Evolutionary conservation across 179 eudicot genomes (phyloP).

Genomic region (Vitellaria paradoxa): DNA sequence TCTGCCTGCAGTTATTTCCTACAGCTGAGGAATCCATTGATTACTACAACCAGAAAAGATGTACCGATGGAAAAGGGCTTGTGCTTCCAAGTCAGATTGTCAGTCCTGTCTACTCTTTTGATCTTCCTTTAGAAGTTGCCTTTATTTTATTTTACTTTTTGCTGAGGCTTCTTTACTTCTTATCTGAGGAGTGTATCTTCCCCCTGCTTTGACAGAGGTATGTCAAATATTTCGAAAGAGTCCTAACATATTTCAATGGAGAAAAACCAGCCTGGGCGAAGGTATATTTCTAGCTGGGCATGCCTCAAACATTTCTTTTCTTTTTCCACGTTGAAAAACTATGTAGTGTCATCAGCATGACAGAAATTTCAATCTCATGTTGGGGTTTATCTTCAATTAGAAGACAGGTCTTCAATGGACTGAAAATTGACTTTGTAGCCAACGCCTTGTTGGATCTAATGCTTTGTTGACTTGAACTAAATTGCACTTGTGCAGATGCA

Average conservation of each 20-base stretch:
- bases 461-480: conserved; percentile 13
- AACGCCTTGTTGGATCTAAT: conserved; percentile 2
- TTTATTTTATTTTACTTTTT: background rate
- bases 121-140: background rate
- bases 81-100: conserved; percentile 99
- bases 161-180: conserved; percentile 13
- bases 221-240: conserved; percentile 91
- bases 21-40: conserved; percentile 97
- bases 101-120: conserved; percentile 29
- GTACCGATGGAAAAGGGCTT: conserved; percentile 91
- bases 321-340: background rate
- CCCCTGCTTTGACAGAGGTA: conserved; percentile 52
- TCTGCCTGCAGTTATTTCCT: conserved; percentile 75
- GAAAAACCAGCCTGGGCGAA: conserved; percentile 91
- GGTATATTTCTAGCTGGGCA: conserved; percentile 38
- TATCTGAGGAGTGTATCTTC: conserved; percentile 17
- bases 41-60: conserved; percentile 92
- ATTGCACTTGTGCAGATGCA: conserved; percentile 55
- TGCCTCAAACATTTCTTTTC: background rate
- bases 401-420: background rate
- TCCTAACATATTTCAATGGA: conserved; percentile 73
- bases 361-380: background rate
- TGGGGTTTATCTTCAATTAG: background rate
- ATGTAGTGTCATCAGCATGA: background rate
- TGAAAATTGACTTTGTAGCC: background rate